A percentile compares a stretch with the other conserved stretches of the same genome.
Evolutionary conservation across 768 basidiomycete species (phyloP).

Genomic region (Porphyrellus cyaneotinctus): DNA sequence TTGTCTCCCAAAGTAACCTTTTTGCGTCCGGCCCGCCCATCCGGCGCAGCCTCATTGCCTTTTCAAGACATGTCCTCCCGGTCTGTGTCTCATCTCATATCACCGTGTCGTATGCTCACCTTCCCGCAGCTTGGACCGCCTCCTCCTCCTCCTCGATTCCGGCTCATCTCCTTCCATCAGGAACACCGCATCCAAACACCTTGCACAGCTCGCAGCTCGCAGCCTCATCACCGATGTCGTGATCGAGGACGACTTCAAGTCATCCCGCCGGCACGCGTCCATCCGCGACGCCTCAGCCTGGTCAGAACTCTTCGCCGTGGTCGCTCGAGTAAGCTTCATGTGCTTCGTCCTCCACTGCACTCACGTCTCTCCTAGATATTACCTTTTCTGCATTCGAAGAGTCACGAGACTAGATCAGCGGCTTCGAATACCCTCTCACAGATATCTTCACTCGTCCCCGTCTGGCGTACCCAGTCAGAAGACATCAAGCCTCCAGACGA

Average conservation of each 20-base stretch:
- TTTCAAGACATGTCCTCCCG: slow-evolving; percentile 72
- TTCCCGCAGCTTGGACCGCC: slow-evolving; percentile 80
- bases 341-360: background rate
- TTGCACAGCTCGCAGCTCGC: slow-evolving; percentile 87
- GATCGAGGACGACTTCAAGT: slow-evolving; percentile 74
- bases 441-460: slow-evolving; percentile 79
- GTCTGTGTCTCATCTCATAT: slow-evolving; percentile 32
- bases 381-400: slow-evolving; percentile 87
- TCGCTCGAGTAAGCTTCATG: slow-evolving; percentile 63
- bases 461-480: slow-evolving; percentile 52
- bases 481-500: slow-evolving; percentile 25
- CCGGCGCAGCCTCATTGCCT: slow-evolving; percentile 51
- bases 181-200: slow-evolving; percentile 93
- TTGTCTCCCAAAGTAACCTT: slow-evolving; percentile 41
- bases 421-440: slow-evolving; percentile 86
- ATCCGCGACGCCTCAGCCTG: slow-evolving; percentile 72
- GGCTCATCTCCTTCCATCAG: slow-evolving; percentile 88
- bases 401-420: slow-evolving; percentile 87
- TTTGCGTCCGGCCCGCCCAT: slow-evolving; percentile 36
- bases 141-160: slow-evolving; percentile 91
- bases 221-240: slow-evolving; percentile 79
- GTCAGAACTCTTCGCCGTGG: slow-evolving; percentile 86
- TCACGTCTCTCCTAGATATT: slow-evolving; percentile 55
- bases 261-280: slow-evolving; percentile 51
- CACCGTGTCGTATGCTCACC: background rate